phyloP scores from a whole-genome alignment of 495 filamentous ascomycete species.

The Apodospora peruviana region DNA sequence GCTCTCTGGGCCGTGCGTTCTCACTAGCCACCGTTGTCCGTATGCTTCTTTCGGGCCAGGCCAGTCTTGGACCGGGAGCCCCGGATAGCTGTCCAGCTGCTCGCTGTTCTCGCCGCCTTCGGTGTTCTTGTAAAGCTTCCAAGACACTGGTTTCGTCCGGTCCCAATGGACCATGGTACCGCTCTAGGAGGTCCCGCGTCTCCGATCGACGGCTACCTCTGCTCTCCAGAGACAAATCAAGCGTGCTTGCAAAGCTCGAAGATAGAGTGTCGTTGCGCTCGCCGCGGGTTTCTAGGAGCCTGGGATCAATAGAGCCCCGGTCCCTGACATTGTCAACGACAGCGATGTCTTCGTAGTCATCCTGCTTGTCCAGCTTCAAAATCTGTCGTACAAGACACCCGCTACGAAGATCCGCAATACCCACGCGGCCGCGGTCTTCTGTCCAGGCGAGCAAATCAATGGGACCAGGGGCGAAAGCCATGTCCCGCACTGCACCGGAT shows the following conservation, averaged over 20 bases:
- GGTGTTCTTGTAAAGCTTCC: conserved; percentile 41
- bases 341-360: conserved; percentile 46
- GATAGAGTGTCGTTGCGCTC: conserved; percentile 24
- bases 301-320: conserved; percentile 43
- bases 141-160: conserved; percentile 43
- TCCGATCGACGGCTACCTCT: conserved; percentile 15
- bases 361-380: conserved; percentile 55
- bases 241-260: conserved; percentile 9
- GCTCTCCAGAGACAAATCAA: conserved; percentile 10
- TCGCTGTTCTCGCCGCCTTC: conserved; percentile 37
- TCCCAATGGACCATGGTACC: conserved; percentile 34
- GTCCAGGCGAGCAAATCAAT: conserved; percentile 92
- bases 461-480: conserved; percentile 84
- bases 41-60: conserved; percentile 9
- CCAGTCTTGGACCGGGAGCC: conserved; percentile 2
- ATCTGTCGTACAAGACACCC: conserved; percentile 73
- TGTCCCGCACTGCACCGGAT: conserved; percentile 78
- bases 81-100: conserved; percentile 1
- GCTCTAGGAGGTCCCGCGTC: conserved; percentile 16
- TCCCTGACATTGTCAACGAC: conserved; percentile 37
- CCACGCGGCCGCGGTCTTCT: conserved; percentile 79
- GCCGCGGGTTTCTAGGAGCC: conserved; percentile 35
- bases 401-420: conserved; percentile 76
- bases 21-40: conserved; percentile 2
- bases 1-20: conserved; percentile 13